Evolutionary conservation across 75 land plant species (phyloP), one percentile per base, ranked within the genome.

Genomic region (Ceratopteris richardii): DNA sequence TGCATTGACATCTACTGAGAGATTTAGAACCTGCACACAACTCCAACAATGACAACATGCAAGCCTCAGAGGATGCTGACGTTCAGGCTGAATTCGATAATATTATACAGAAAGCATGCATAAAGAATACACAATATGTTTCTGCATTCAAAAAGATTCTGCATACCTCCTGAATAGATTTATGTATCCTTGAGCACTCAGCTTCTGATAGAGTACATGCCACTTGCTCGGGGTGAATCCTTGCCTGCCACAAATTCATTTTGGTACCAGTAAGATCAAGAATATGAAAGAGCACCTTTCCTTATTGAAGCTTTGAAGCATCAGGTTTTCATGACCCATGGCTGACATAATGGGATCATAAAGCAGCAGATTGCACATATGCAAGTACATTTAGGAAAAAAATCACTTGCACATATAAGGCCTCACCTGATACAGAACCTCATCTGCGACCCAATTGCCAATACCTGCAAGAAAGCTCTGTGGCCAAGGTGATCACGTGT

Each of bases 401-500:
- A n/a, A n/a, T n/a, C n/a, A n/a, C n/a, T n/a, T n/a, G n/a, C n/a
- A n/a, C n/a, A n/a, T 31, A n/a, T 28, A 29, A 33, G 9, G 37
- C 25, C 44, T 31, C 59, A 94, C 98, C 74, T 94, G 98, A 67
- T 86, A 94, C 19, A 94, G 91, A 59, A 94, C 98, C 75, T 94
- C 98, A 81, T 94, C 98, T 54, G 96, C 98, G 61, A 94, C 63
- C 98, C 98, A 94, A 44, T 94, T 90, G 9, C 98, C 98, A 76
- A 94, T 94, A 9, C 98, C 96, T 29, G 96, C 70, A 52, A 94
- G 69, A 52, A 57, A 94, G 55, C 72, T 78, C 98, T 94, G 83
- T 16, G 6, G 33, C 30, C 60, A 56, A 56, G 17, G 25, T 13
- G 14, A 56, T 14, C 57, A 56, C 7, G 7, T 27, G 27, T 21